Evolutionary conservation across 1,139 yeast species (phyloP).

Genomic region (Taphrina pruni): DNA sequence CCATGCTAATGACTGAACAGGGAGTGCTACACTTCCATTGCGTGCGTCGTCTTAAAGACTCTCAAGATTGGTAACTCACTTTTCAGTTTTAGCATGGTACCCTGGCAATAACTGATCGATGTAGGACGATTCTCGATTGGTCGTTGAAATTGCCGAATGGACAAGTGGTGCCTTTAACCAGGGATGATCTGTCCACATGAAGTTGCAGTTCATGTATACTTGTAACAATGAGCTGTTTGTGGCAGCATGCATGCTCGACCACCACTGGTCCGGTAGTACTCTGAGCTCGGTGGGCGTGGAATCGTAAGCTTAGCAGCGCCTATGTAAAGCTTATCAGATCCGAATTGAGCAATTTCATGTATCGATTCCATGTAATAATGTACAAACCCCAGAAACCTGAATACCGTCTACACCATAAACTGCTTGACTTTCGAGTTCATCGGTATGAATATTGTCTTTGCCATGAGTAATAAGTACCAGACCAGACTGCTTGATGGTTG

Average conservation of each 20-base stretch:
- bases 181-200: slow-evolving; percentile 17
- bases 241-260: too few relatives aligned
- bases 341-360: neutral
- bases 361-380: slow-evolving; percentile 33
- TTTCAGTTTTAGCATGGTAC: neutral
- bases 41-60: slow-evolving; percentile 19
- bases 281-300: too few relatives aligned
- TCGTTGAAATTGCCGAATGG: slow-evolving; percentile 23
- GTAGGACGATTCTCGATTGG: slow-evolving; percentile 35
- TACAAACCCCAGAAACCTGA: slow-evolving; percentile 26
- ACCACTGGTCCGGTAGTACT: too few relatives aligned
- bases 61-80: slow-evolving; percentile 30
- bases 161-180: slow-evolving; percentile 4
- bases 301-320: too few relatives aligned
- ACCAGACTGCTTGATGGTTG: slow-evolving; percentile 79
- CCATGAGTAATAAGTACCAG: slow-evolving; percentile 73
- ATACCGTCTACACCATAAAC: slow-evolving; percentile 37
- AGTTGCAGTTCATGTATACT: too few relatives aligned
- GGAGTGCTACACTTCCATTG: slow-evolving; percentile 33
- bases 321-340: too few relatives aligned
- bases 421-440: slow-evolving; percentile 44
- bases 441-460: slow-evolving; percentile 47
- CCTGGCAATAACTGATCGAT: neutral
- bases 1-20: neutral
- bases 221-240: too few relatives aligned